Conservation (phyloP, 1,139 yeast species). For the Williopsis jadinii region DNA sequence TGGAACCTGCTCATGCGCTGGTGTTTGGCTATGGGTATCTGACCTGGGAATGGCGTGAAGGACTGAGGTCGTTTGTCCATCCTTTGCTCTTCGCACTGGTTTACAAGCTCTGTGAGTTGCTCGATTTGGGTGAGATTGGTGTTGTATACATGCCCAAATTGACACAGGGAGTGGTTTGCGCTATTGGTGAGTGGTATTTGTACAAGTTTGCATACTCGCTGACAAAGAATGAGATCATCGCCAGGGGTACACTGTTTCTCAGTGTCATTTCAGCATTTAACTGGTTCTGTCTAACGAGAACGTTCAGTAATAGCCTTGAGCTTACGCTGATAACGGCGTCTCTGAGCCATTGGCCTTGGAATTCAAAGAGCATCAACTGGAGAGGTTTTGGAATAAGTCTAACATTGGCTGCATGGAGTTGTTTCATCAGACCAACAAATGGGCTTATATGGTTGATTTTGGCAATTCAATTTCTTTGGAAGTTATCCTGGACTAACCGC, state of each 20-base stretch:
- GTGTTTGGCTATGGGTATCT: conserved; percentile 76
- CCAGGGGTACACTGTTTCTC: conserved; percentile 40
- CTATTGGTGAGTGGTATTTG: conserved; percentile 61
- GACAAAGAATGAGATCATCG: conserved; percentile 33
- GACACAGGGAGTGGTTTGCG: conserved; percentile 62
- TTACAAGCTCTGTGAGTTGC: conserved; percentile 10
- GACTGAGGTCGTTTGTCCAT: conserved; percentile 70
- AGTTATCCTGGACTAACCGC: conserved; percentile 8
- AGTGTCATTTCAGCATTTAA: conserved; percentile 74
- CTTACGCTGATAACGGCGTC: conserved; percentile 67
- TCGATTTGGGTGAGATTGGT: conserved; percentile 29
- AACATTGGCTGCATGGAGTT: conserved; percentile 45
- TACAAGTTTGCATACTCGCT: conserved; percentile 40
- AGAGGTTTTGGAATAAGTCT: conserved; percentile 22
- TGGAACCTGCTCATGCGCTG: conserved; percentile 82
- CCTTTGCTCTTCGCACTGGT: conserved; percentile 53
- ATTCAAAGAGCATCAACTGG: conserved; percentile 17
- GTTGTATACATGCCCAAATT: conserved; percentile 52
- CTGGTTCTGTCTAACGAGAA: conserved; percentile 73
- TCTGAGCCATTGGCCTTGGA: conserved; percentile 70
- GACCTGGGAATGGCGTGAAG: conserved; percentile 93
- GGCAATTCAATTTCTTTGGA: conserved; percentile 32
- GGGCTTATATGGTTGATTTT: conserved; percentile 63
- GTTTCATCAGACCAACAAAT: conserved; percentile 80
- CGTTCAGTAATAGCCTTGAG: conserved; percentile 84